Evolutionary conservation across 345 rosid species (phyloP).

Genomic region (Euphorbia lathyris): DNA sequence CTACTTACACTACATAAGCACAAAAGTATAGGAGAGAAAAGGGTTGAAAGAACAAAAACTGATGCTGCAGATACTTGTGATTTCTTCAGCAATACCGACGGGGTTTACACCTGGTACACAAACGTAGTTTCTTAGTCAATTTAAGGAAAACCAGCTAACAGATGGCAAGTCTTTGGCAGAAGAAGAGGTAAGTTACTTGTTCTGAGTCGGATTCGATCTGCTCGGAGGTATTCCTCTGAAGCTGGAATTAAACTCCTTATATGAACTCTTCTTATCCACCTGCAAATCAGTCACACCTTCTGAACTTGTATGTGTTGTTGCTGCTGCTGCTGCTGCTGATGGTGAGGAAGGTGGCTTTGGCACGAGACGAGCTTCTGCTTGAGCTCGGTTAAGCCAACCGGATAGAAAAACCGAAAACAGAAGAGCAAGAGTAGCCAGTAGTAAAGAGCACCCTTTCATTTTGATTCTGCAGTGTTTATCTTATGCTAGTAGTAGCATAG

Average conservation of each 20-base stretch:
- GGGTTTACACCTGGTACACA: conserved; percentile 36
- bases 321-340: not conserved
- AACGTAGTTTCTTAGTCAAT: conserved; percentile 10
- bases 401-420: conserved; percentile 40
- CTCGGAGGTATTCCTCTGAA: conserved; percentile 66
- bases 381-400: conserved; percentile 28
- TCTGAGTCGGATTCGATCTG: conserved; percentile 66
- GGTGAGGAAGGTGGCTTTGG: not conserved
- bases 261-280: conserved; percentile 1
- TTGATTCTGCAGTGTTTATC: not conserved
- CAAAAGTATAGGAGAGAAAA: not conserved
- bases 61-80: conserved; percentile 22
- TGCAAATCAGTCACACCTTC: conserved; percentile 27
- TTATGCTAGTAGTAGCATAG: not conserved
- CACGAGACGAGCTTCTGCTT: conserved; percentile 41
- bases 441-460: conserved; percentile 45
- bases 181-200: conserved; percentile 27
- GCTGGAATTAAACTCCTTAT: conserved; percentile 46
- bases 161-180: conserved; percentile 17
- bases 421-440: conserved; percentile 32
- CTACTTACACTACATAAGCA: conserved; percentile 7
- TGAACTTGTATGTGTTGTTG: not conserved
- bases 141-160: conserved; percentile 9
- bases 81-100: conserved; percentile 19
- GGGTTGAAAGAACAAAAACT: not conserved